Evolutionary conservation across 148 eudicot species (phyloP).

Genomic region (Polygonum aviculare): DNA sequence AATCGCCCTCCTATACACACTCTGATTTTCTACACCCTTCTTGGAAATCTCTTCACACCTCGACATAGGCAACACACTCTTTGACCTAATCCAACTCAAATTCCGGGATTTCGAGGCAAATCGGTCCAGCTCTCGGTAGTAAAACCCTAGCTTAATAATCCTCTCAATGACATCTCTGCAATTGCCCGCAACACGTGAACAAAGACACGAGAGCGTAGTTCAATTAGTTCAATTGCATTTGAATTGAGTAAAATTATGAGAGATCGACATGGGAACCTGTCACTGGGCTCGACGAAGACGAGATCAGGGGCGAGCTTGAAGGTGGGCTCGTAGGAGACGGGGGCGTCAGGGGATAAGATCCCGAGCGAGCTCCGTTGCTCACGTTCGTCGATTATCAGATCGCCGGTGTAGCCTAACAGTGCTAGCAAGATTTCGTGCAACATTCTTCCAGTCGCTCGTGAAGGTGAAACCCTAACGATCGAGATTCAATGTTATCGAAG

Average conservation of each 20-base stretch:
- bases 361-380: constrained; percentile 37
- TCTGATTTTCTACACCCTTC: constrained; percentile 49
- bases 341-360: constrained; percentile 41
- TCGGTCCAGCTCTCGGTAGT: constrained; percentile 86
- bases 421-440: constrained; percentile 80
- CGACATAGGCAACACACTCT: constrained; percentile 34
- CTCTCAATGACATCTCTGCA: constrained; percentile 89
- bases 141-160: constrained; percentile 76
- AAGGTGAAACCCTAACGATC: neutral
- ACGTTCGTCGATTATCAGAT: constrained; percentile 79
- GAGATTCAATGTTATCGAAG: neutral
- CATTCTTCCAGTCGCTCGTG: constrained; percentile 26
- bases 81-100: constrained; percentile 86
- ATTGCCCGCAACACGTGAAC: neutral
- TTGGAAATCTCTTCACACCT: constrained; percentile 36
- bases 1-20: constrained; percentile 80
- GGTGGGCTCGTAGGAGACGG: constrained; percentile 37
- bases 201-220: neutral
- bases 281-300: constrained; percentile 59
- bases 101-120: constrained; percentile 76
- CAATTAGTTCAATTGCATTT: neutral
- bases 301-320: constrained; percentile 90
- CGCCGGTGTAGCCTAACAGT: constrained; percentile 93
- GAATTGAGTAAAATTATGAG: neutral
- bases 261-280: constrained; percentile 29